Evolutionary conservation across 78 protist species (phyloP).

Genomic region (Mastigamoeba balamuthi): DNA sequence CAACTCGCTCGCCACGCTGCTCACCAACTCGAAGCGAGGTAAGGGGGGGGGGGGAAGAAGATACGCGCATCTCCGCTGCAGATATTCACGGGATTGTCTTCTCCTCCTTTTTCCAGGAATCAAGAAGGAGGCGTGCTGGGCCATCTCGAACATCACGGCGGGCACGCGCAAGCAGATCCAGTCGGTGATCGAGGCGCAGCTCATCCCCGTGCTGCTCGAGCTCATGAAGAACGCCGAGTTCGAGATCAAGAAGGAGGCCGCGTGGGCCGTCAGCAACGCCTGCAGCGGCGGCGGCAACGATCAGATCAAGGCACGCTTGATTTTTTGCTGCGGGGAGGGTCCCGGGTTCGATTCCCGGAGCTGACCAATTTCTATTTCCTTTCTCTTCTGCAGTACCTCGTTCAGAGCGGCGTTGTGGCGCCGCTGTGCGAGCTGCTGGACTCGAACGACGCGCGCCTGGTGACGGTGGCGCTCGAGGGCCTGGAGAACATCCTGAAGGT

Average conservation of each 20-base stretch:
- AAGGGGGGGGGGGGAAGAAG: too few relatives aligned
- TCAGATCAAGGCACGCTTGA: too few relatives aligned
- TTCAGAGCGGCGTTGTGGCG: conserved; percentile 9
- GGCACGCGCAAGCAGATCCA: conserved; percentile 84
- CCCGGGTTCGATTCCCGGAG: too few relatives aligned
- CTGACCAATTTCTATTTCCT: too few relatives aligned
- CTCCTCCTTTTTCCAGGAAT: too few relatives aligned
- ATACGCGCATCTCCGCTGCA: too few relatives aligned
- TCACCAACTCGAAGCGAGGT: conserved; percentile 6
- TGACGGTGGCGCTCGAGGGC: conserved; percentile 84
- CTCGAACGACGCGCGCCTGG: conserved; percentile 58
- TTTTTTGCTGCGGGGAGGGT: not conserved
- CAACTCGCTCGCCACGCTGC: conserved; percentile 17
- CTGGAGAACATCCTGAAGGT: conserved; percentile 69
- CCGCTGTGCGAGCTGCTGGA: conserved; percentile 80
- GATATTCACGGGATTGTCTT: too few relatives aligned
- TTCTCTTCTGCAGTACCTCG: too few relatives aligned
- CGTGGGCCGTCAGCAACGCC: conserved; percentile 95
- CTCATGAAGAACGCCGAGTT: conserved; percentile 54
- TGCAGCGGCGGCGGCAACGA: conserved; percentile 72
- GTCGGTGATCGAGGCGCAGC: conserved; percentile 69
- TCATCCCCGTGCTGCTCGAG: conserved; percentile 63
- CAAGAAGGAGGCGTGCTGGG: conserved; percentile 96
- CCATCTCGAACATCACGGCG: conserved; percentile 95
- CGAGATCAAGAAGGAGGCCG: conserved; percentile 88